Conservation (phyloP, 768 basidiomycete species). For the Boletus pseudo-olivaceus region DNA sequence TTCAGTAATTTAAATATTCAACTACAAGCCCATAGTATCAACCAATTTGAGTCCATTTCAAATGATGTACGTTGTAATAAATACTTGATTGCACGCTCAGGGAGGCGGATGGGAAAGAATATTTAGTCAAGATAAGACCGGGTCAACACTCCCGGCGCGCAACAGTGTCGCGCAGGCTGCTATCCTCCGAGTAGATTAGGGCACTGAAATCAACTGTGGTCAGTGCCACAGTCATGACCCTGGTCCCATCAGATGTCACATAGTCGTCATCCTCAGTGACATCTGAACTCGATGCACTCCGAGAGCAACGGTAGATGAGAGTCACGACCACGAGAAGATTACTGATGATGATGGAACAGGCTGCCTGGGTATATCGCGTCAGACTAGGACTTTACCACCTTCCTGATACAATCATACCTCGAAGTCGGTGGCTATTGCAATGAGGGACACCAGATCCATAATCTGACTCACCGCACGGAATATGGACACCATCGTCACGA, state of each 20-base stretch:
- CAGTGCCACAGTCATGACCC: conserved; percentile 2
- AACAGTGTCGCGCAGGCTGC: neutral
- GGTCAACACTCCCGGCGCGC: neutral
- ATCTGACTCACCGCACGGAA: conserved; percentile 16
- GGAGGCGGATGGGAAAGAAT: neutral
- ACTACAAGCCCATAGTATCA: too few relatives aligned
- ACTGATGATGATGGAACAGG: conserved; percentile 16
- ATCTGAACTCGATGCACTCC: neutral
- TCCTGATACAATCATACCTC: conserved; percentile 6
- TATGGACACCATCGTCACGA: conserved; percentile 9
- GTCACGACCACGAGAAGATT: conserved; percentile 22
- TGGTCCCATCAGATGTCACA: neutral
- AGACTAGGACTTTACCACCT: neutral
- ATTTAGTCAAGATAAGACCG: neutral
- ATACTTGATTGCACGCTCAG: too few relatives aligned
- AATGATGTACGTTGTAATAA: neutral
- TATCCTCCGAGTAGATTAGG: neutral
- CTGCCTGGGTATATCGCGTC: conserved; percentile 7
- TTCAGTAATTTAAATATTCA: too few relatives aligned
- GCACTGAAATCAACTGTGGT: conserved; percentile 13
- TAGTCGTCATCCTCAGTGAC: conserved; percentile 7
- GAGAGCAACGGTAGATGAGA: conserved; percentile 13
- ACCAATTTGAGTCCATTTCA: neutral
- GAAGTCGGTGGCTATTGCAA: conserved; percentile 9
- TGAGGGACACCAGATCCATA: neutral